Evolutionary conservation across 1,139 yeast species (phyloP), one percentile per base, ranked within the genome.

Genomic region (Yamadazyma triangularis): DNA sequence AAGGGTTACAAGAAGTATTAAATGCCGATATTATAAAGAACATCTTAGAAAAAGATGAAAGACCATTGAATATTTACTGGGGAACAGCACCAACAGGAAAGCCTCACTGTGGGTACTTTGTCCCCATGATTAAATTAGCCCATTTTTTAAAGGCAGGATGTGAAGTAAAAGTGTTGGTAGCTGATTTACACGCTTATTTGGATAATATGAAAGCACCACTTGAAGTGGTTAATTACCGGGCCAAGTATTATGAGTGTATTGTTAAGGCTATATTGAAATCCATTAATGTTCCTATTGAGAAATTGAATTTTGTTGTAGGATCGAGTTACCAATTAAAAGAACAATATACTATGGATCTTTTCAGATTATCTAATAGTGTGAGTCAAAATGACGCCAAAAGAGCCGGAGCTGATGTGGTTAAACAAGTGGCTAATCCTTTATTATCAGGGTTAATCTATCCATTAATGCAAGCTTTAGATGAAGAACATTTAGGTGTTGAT

Each of bases 321-420:
- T 84, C 95, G 6, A 79, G 88, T 19, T 91, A 88, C 69, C 97
- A 93, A 64, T 66, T 81, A 39, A 61, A 73, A 14, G 73, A 79
- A 9, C 77, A 83, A 23, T 93, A 85, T 66, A 83, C 95, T 13
- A 56, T 93, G 78, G 99, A 93, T 51, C 63, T 91, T 31, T 93
- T 88, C 73, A 78, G 78, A 56, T 60, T 91, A 53, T 74, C 93
- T 27, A 89, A 91, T 56, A 59, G 68, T 27, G 95, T 86, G 18
- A 79, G 95, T 15, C 96, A 86, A 62, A 89, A 91, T 55, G 97
- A 89, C 53, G 96, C 97, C 44, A 87, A 87, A 67, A 80, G 98
- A 59, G 99, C 99, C 2, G 99, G 99, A 55, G 98, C 99, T 10
- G 99, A 93, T 60, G 99, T 93, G 35, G 99, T 93, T 41, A 93